These are phyloP conservation scores for Dacryopinax primogenitus DNA, from an alignment of 768 basidiomycete species.

Conservation along the genomic window DNA sequence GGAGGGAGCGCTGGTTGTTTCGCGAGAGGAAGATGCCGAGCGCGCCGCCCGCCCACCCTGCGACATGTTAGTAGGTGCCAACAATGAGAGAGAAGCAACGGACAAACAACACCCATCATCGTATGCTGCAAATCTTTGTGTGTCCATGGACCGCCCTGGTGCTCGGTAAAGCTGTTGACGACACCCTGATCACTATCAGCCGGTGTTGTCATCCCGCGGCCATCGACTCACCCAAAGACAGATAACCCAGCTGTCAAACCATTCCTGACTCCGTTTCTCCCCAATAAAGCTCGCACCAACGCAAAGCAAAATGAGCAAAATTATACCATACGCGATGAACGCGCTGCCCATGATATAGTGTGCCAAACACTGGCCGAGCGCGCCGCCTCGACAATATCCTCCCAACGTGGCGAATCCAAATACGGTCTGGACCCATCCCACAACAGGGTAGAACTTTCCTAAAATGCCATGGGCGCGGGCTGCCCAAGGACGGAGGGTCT, in stretches of 20 bases:
- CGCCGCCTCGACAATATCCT: conserved; percentile 67
- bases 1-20: conserved; percentile 37
- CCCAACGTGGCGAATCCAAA: conserved; percentile 65
- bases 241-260: conserved; percentile 28
- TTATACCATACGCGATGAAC: conserved; percentile 74
- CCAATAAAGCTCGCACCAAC: conserved; percentile 60
- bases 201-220: too few species aligned
- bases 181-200: conserved; percentile 22
- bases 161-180: conserved; percentile 91
- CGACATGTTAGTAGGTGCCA: not conserved
- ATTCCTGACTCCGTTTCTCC: conserved; percentile 27
- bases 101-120: conserved; percentile 61
- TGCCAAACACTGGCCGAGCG: conserved; percentile 74
- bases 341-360: conserved; percentile 86
- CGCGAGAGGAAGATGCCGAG: conserved; percentile 72
- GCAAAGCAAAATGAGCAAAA: conserved; percentile 66
- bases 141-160: conserved; percentile 67
- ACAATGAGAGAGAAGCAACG: conserved; percentile 19
- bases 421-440: conserved; percentile 82
- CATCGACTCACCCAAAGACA: conserved; percentile 23
- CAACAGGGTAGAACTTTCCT: conserved; percentile 68
- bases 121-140: conserved; percentile 94
- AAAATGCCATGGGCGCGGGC: conserved; percentile 62
- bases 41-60: conserved; percentile 88
- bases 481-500: conserved; percentile 54